phyloP scores from a whole-genome alignment of 2,329 filamentous ascomycete species.

The Bimuria novae-zelandiae region DNA sequence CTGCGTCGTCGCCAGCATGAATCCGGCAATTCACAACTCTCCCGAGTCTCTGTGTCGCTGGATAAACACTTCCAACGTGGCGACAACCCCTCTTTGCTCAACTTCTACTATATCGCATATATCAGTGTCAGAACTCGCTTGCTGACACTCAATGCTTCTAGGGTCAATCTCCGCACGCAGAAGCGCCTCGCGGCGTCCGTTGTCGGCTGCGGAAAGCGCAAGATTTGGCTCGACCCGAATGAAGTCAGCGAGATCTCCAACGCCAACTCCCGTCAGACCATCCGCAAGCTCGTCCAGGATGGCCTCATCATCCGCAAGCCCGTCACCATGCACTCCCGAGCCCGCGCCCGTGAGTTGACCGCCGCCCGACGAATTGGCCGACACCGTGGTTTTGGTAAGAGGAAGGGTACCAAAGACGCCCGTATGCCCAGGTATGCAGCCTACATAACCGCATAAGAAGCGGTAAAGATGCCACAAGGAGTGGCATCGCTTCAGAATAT shows the following conservation, averaged over 20 bases:
- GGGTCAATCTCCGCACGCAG: conserved; percentile 99
- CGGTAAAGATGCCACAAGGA: conserved; percentile 9
- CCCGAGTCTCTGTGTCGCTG: conserved; percentile 28
- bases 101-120: conserved; percentile 23
- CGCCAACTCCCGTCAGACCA: conserved; percentile 99
- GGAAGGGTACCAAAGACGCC: conserved; percentile 99
- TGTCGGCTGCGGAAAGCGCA: conserved; percentile 98
- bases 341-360: conserved; percentile 92
- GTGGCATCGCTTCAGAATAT: conserved; percentile 15
- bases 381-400: conserved; percentile 99
- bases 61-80: conserved; percentile 34
- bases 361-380: conserved; percentile 92
- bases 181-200: conserved; percentile 99
- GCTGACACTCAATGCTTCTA: conserved; percentile 52
- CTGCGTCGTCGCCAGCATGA: conserved; percentile 23
- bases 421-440: conserved; percentile 91
- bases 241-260: conserved; percentile 99
- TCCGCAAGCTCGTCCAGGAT: conserved; percentile 99
- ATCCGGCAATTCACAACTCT: conserved; percentile 21
- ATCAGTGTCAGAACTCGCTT: conserved; percentile 23
- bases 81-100: conserved; percentile 42
- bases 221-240: conserved; percentile 99
- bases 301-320: conserved; percentile 99
- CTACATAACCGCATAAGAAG: conserved; percentile 19
- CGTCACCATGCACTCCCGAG: conserved; percentile 99